Conservation (phyloP, 106 monocot genomes). For the Agapanthus africanus region DNA sequence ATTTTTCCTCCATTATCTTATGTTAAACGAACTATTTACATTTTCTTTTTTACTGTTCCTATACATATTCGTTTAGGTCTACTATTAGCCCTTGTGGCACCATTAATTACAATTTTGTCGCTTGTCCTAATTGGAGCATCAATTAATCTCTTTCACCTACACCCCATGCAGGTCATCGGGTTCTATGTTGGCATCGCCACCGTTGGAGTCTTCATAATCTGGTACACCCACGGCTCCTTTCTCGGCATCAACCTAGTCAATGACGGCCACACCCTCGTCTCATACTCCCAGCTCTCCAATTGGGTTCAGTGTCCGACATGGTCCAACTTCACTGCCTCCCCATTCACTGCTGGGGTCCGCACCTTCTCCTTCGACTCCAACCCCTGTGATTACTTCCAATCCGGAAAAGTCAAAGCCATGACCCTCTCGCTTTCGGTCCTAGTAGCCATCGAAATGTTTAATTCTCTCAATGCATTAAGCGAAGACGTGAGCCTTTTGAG, state of each 20-base stretch:
- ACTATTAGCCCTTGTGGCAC: too few species aligned
- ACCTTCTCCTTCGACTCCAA: constrained; percentile 49
- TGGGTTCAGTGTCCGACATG: constrained; percentile 71
- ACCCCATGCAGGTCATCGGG: constrained; percentile 73
- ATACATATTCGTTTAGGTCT: too few species aligned
- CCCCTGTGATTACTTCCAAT: constrained; percentile 75
- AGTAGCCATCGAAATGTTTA: constrained; percentile 94
- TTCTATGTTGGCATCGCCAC: constrained; percentile 76
- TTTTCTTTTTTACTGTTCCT: too few species aligned
- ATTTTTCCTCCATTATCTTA: too few species aligned
- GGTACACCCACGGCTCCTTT: constrained; percentile 83
- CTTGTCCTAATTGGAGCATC: too few species aligned
- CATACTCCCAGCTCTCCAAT: constrained; percentile 66
- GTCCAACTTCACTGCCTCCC: constrained; percentile 49
- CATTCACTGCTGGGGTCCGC: constrained; percentile 61
- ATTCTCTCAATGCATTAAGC: constrained; percentile 77
- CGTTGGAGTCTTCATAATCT: constrained; percentile 75
- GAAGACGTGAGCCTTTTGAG: constrained; percentile 60
- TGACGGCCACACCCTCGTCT: constrained; percentile 71
- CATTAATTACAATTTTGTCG: too few species aligned
- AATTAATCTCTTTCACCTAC: too few species aligned
- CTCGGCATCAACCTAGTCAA: constrained; percentile 57
- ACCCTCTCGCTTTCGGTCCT: constrained; percentile 83
- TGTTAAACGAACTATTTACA: too few species aligned
- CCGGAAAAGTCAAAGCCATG: constrained; percentile 78